Conservation (phyloP, 257 asterid genomes). For the Plectranthus barbatus region DNA sequence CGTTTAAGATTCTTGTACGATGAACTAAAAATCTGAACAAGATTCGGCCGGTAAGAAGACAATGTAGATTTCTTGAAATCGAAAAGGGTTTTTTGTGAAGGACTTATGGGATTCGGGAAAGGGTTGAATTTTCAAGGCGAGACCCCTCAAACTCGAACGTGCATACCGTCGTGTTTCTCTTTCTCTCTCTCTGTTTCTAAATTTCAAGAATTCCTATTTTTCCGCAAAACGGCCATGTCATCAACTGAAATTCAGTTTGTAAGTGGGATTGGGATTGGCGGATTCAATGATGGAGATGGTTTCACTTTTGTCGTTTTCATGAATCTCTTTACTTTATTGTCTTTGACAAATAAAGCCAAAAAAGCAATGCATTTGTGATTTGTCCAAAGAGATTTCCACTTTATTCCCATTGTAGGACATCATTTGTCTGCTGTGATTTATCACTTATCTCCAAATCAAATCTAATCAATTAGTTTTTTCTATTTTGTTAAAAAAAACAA, state of each 20-base stretch:
- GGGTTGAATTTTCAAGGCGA: constrained; percentile 36
- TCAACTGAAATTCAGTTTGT: constrained; percentile 41
- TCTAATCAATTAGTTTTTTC: neutral
- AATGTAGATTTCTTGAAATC: constrained; percentile 16
- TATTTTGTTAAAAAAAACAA: too few species aligned
- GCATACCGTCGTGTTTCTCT: constrained; percentile 27
- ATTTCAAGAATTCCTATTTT: constrained; percentile 25
- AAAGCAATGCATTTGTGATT: constrained; percentile 20
- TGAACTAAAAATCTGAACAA: constrained; percentile 22
- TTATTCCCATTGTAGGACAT: constrained; percentile 10
- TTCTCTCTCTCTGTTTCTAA: constrained; percentile 17
- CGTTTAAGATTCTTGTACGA: neutral
- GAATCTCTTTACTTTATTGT: constrained; percentile 11
- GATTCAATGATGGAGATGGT: constrained; percentile 42
- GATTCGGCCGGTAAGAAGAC: constrained; percentile 11
- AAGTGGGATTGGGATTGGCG: constrained; percentile 21
- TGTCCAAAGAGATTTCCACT: neutral
- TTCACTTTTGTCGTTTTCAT: constrained; percentile 35
- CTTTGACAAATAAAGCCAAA: constrained; percentile 38
- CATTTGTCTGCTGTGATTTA: constrained; percentile 1
- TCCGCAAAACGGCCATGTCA: constrained; percentile 50
- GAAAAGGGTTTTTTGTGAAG: constrained; percentile 28
- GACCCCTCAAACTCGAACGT: constrained; percentile 41
- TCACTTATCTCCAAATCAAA: neutral
- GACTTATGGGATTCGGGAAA: constrained; percentile 28